Evolutionary conservation across 805 yeast species (phyloP).

Genomic region (Barnettozyma californica): DNA sequence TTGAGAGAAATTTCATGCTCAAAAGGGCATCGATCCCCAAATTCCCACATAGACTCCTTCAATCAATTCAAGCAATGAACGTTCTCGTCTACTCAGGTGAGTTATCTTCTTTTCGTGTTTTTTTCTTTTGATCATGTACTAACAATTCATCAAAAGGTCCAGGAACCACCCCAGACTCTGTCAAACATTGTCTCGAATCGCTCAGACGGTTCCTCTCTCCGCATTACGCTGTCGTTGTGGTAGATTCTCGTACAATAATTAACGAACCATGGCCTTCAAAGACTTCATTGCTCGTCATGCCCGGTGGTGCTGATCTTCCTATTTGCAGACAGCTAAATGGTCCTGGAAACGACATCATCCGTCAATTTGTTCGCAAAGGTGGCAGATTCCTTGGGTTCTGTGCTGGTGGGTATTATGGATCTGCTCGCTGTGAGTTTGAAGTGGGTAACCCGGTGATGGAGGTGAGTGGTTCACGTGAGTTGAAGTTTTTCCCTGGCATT

Average conservation of each 20-base stretch:
- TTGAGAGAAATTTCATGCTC: not conserved
- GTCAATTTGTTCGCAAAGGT: constrained; percentile 65
- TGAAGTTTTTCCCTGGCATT: constrained; percentile 75
- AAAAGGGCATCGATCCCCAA: not conserved
- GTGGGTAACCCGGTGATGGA: constrained; percentile 65
- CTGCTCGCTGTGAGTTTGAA: constrained; percentile 76
- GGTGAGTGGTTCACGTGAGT: constrained; percentile 81
- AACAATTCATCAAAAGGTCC: constrained; percentile 37
- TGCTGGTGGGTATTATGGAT: constrained; percentile 90
- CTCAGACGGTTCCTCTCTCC: constrained; percentile 75
- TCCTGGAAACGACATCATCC: constrained; percentile 53
- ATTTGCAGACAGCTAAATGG: constrained; percentile 72
- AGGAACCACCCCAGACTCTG: constrained; percentile 85
- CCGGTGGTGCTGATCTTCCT: constrained; percentile 97
- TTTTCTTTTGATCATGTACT: not conserved
- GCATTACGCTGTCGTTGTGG: constrained; percentile 76
- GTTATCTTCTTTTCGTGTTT: too few species aligned
- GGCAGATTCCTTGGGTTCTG: constrained; percentile 87
- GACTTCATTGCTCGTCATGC: constrained; percentile 76
- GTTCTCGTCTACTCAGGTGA: constrained; percentile 62
- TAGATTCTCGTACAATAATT: constrained; percentile 54
- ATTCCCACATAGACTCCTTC: not conserved
- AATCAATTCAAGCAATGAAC: constrained; percentile 42
- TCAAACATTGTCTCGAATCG: constrained; percentile 76
- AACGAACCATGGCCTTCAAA: constrained; percentile 87